Percentiles rank a stretch among this genome's conserved stretches.
These are phyloP conservation scores for Penicillium sp. DNA, from an alignment of 2,329 filamentous ascomycete species.

Conservation along the genomic window DNA sequence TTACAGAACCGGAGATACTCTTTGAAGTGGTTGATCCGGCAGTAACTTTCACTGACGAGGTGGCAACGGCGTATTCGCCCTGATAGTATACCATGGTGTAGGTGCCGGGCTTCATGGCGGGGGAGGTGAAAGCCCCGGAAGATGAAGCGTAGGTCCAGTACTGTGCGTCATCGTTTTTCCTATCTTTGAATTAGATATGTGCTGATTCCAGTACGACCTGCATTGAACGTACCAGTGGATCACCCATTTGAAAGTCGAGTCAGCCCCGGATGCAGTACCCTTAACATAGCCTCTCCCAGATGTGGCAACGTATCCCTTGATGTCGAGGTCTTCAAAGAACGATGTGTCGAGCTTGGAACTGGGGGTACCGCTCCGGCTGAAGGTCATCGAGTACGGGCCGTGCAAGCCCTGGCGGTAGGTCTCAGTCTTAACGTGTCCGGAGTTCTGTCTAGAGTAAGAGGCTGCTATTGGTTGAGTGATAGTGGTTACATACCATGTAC, in stretches of 20 bases:
- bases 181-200: background rate
- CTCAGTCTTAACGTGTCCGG: constrained; percentile 62
- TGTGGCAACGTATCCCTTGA: constrained; percentile 58
- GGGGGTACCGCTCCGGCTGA: constrained; percentile 59
- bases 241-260: constrained; percentile 54
- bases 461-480: background rate
- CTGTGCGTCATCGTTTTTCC: constrained; percentile 58
- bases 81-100: constrained; percentile 68
- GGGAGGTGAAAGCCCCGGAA: constrained; percentile 60
- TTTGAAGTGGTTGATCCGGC: constrained; percentile 50
- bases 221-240: constrained; percentile 55
- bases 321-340: constrained; percentile 59
- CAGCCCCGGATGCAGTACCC: constrained; percentile 60
- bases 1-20: constrained; percentile 52
- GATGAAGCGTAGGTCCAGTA: constrained; percentile 62
- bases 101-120: constrained; percentile 64
- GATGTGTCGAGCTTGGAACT: constrained; percentile 52
- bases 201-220: background rate
- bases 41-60: constrained; percentile 49
- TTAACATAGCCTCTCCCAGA: constrained; percentile 58
- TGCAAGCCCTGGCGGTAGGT: constrained; percentile 61
- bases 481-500: constrained; percentile 52
- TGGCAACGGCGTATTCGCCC: constrained; percentile 56
- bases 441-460: constrained; percentile 48
- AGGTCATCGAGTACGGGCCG: constrained; percentile 63